Evolutionary conservation across 202 grass and related monocot species (phyloP).

Genomic region (Setaria viridis): DNA sequence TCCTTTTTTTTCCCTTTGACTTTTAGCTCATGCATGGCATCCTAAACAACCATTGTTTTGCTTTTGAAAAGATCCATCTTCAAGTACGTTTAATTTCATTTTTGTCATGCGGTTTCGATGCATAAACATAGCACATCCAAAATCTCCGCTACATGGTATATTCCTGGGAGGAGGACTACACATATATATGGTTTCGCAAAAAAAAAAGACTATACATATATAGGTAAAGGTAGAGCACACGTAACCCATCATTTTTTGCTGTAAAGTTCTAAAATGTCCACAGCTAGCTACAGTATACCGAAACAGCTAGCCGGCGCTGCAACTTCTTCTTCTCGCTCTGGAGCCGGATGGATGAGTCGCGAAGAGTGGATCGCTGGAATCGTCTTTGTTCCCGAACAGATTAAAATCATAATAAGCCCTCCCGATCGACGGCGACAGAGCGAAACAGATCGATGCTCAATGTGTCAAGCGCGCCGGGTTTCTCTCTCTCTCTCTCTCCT

Average conservation of each 20-base stretch:
- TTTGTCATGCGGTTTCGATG: too few species aligned
- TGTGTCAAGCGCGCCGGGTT: not conserved
- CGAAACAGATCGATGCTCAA: not conserved
- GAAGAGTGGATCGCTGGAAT: slow-evolving; percentile 23
- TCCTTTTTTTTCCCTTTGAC: not conserved
- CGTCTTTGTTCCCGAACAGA: slow-evolving; percentile 5
- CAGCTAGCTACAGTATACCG: not conserved
- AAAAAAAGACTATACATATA: too few species aligned
- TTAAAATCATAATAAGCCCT: not conserved
- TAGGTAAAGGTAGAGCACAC: not conserved
- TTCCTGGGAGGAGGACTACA: too few species aligned
- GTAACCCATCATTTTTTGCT: not conserved
- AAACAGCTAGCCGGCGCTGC: not conserved
- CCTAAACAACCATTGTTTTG: not conserved
- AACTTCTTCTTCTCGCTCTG: not conserved
- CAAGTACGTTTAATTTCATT: not conserved
- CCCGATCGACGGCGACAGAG: not conserved
- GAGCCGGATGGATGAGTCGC: slow-evolving; percentile 14
- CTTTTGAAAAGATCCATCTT: too few species aligned
- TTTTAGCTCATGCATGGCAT: not conserved
- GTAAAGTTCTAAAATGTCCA: not conserved
- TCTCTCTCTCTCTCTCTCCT: too few species aligned
- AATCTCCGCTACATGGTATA: too few species aligned
- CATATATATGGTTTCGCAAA: too few species aligned
- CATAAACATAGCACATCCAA: not conserved